phyloP scores from a whole-genome alignment of 305 asterid species.

The Coffea humblotiana region DNA sequence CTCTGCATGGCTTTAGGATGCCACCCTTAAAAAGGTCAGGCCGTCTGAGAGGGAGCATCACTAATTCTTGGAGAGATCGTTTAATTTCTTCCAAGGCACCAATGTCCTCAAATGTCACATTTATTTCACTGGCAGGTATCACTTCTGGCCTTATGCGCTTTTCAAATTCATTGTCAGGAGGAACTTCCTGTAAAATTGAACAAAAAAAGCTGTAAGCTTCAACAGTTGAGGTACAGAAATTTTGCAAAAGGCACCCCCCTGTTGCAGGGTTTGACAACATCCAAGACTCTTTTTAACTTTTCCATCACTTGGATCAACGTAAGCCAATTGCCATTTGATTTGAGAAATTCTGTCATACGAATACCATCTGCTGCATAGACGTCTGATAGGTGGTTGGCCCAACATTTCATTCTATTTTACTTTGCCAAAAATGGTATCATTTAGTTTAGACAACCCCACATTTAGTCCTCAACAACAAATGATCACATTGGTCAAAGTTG shows the following conservation, averaged over 20 bases:
- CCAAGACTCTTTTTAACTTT: not conserved
- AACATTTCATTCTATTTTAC: not conserved
- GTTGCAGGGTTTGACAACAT: not conserved
- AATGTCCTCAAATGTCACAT: constrained; percentile 82
- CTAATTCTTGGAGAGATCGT: constrained; percentile 85
- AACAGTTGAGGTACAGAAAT: not conserved
- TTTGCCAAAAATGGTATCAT: not conserved
- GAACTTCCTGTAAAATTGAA: constrained; percentile 53
- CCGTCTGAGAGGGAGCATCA: constrained; percentile 82
- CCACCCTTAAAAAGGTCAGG: constrained; percentile 94
- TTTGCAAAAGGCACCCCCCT: not conserved
- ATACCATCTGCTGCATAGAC: not conserved
- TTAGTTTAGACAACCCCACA: not conserved
- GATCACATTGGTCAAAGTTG: not conserved
- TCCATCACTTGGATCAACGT: not conserved
- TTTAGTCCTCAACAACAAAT: not conserved
- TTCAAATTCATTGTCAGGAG: constrained; percentile 89
- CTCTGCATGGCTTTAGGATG: constrained; percentile 83
- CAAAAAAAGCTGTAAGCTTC: not conserved
- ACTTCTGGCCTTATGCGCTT: constrained; percentile 92
- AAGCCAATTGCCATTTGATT: not conserved
- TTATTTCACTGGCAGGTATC: constrained; percentile 74
- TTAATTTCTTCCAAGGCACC: constrained; percentile 86
- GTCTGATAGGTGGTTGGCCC: not conserved
- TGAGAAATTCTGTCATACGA: not conserved